Evolutionary conservation across 768 basidiomycete species (phyloP), one percentile per base, ranked within the genome.

Genomic region (Udeniomyces megalosporus): DNA sequence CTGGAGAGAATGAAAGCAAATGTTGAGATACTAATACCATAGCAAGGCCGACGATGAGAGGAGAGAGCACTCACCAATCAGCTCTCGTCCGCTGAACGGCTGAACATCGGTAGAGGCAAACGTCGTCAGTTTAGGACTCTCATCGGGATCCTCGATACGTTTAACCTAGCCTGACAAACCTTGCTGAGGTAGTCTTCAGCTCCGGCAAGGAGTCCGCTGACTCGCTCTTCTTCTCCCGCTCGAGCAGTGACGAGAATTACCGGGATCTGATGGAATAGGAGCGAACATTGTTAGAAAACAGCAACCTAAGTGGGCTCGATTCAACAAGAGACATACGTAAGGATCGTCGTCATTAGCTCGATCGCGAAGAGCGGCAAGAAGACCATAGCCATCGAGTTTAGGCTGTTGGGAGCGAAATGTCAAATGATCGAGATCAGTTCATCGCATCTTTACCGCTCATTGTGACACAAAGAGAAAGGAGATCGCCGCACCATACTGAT

Each of bases 111-210:
- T n/a, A n/a, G n/a, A n/a, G n/a, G n/a, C n/a, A n/a, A n/a, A n/a
- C n/a, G n/a, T n/a, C n/a, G n/a, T n/a, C n/a, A 45, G 42, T 45
- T 11, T n/a, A n/a, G 11, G n/a, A 45, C 11, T 11, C 11, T 11
- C 51, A 32, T n/a, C n/a, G n/a, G n/a, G n/a, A n/a, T n/a, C n/a
- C n/a, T n/a, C n/a, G n/a, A 45, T 17, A 28, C 45, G 56, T 26
- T 56, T 15, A 22, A 47, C 42, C 56, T 56, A 46, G 26, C 32
- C 38, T 3, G 52, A 55, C 52, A 62, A 57, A n/a, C 52, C 42
- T 62, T 62, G 32, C 46, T 46, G 12, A 62, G 24, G 35, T 42
- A 48, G 38, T 62, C 61, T n/a, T 62, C 61, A 1, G 61, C 61
- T 17, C 61, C 51, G 2, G 61, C 53, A 0, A 62, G 17, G 1